A percentile compares a stretch with the other conserved stretches of the same genome.
phyloP scores from a whole-genome alignment of 2,329 filamentous ascomycete genomes.

The Cordyceps farinosa region DNA sequence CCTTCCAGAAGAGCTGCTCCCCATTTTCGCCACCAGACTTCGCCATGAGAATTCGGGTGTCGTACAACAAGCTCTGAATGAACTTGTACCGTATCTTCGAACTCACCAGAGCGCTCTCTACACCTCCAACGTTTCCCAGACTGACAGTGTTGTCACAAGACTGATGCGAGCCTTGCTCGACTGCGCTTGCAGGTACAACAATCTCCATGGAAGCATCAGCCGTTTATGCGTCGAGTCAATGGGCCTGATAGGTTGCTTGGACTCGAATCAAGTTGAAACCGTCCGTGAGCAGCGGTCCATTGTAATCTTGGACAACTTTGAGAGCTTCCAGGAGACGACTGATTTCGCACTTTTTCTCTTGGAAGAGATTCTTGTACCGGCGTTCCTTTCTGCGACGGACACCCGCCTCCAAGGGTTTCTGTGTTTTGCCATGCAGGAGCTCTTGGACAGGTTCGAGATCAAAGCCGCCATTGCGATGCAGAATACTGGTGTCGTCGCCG shows the following conservation, averaged over 20 bases:
- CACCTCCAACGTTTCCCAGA: constrained; percentile 74
- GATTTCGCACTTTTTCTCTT: constrained; percentile 84
- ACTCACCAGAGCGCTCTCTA: constrained; percentile 75
- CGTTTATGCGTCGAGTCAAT: constrained; percentile 76
- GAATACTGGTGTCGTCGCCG: constrained; percentile 41
- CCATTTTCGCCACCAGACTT: constrained; percentile 69
- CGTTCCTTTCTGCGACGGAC: constrained; percentile 87
- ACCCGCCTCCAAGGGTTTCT: constrained; percentile 85
- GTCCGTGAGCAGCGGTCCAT: constrained; percentile 77
- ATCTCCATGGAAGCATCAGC: constrained; percentile 62
- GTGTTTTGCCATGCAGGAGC: constrained; percentile 90
- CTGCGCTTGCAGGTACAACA: constrained; percentile 76
- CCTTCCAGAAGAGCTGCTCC: constrained; percentile 55
- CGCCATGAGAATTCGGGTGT: constrained; percentile 82
- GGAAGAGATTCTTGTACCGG: constrained; percentile 82
- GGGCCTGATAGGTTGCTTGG: constrained; percentile 85
- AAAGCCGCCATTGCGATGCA: constrained; percentile 49
- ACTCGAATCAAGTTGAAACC: constrained; percentile 83
- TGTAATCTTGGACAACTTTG: constrained; percentile 83
- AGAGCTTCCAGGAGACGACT: constrained; percentile 69
- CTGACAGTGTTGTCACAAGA: constrained; percentile 67
- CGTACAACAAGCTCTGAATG: constrained; percentile 73
- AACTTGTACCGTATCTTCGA: constrained; percentile 71
- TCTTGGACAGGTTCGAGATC: constrained; percentile 75
- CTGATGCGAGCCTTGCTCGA: constrained; percentile 79